Conservation (phyloP, 352 stramenopile genomes). For the Porosira glacialis region DNA sequence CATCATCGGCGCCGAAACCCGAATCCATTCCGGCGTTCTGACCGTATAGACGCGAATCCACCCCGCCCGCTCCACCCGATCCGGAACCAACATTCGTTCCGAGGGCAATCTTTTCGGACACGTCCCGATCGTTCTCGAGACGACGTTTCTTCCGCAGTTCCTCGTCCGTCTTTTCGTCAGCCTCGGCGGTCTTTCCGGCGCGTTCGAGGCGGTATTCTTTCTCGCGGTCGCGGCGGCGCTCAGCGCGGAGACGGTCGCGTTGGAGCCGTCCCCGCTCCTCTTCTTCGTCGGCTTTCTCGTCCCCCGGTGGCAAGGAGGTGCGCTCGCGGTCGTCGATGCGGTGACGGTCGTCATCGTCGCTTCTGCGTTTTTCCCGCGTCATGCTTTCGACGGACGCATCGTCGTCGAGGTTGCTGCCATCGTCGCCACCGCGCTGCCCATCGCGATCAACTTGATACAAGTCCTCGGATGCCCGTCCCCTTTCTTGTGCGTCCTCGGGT, state of each 20-base stretch:
- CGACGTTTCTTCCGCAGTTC: slow-evolving; percentile 71
- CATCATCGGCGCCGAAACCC: slow-evolving; percentile 95
- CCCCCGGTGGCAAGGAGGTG: too few species aligned
- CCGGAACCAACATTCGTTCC: slow-evolving; percentile 89
- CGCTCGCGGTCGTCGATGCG: too few species aligned
- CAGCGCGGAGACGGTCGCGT: slow-evolving; percentile 85
- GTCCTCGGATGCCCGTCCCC: too few species aligned
- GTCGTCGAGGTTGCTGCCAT: too few species aligned
- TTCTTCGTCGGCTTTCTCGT: too few species aligned
- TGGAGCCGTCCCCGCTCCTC: slow-evolving; percentile 52
- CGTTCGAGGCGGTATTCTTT: slow-evolving; percentile 92
- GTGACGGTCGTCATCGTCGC: too few species aligned
- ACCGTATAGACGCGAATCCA: slow-evolving; percentile 97
- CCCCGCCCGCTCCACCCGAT: slow-evolving; percentile 85
- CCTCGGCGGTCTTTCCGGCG: slow-evolving; percentile 29
- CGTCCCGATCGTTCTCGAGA: slow-evolving; percentile 92
- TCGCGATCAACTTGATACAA: too few species aligned
- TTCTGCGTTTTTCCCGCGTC: too few species aligned
- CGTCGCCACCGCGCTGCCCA: too few species aligned
- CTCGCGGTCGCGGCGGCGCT: slow-evolving; percentile 89
- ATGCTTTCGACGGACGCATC: too few species aligned
- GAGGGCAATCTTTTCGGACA: slow-evolving; percentile 98
- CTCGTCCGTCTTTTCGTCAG: slow-evolving; percentile 42
- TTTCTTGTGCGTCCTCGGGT: too few species aligned
- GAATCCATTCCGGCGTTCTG: slow-evolving; percentile 92